phyloP scores from a whole-genome alignment of 2,329 filamentous ascomycete genomes.

The Pyrenophora teres region DNA sequence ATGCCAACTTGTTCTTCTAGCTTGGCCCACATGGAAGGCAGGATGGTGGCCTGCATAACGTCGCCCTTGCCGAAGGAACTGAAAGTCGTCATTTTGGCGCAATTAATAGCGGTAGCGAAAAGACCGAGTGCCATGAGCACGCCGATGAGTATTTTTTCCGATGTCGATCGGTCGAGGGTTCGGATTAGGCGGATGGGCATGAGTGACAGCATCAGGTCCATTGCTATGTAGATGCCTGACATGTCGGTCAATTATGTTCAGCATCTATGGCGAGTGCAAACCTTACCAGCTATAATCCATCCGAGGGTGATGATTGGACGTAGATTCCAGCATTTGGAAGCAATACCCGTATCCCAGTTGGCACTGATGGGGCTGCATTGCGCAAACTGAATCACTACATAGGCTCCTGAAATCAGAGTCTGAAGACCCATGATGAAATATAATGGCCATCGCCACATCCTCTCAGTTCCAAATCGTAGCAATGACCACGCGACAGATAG shows the following conservation, averaged over 20 bases:
- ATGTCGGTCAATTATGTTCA: not conserved
- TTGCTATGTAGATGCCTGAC: slow-evolving; percentile 29
- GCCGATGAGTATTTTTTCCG: slow-evolving; percentile 33
- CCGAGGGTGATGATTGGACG: slow-evolving; percentile 28
- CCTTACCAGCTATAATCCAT: slow-evolving; percentile 32
- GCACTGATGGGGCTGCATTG: slow-evolving; percentile 31
- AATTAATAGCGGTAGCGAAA: slow-evolving; percentile 27
- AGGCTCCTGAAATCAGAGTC: slow-evolving; percentile 25
- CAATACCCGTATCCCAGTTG: slow-evolving; percentile 29
- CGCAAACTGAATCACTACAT: slow-evolving; percentile 33
- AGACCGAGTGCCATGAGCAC: slow-evolving; percentile 32
- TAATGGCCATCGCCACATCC: slow-evolving; percentile 26
- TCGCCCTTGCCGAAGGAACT: slow-evolving; percentile 29
- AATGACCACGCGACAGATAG: slow-evolving; percentile 34
- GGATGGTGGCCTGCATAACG: slow-evolving; percentile 30
- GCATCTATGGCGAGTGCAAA: not conserved
- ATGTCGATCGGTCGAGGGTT: slow-evolving; percentile 23
- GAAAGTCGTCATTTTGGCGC: slow-evolving; percentile 35
- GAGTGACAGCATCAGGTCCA: slow-evolving; percentile 34
- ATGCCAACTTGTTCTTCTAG: slow-evolving; percentile 35
- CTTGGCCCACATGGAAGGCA: slow-evolving; percentile 32
- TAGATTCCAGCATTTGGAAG: slow-evolving; percentile 29
- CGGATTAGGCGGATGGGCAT: slow-evolving; percentile 33
- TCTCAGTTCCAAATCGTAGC: slow-evolving; percentile 26
- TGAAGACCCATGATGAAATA: slow-evolving; percentile 33